phyloP scores from a whole-genome alignment of 768 basidiomycete species.

The Fomitopsis pulvina region DNA sequence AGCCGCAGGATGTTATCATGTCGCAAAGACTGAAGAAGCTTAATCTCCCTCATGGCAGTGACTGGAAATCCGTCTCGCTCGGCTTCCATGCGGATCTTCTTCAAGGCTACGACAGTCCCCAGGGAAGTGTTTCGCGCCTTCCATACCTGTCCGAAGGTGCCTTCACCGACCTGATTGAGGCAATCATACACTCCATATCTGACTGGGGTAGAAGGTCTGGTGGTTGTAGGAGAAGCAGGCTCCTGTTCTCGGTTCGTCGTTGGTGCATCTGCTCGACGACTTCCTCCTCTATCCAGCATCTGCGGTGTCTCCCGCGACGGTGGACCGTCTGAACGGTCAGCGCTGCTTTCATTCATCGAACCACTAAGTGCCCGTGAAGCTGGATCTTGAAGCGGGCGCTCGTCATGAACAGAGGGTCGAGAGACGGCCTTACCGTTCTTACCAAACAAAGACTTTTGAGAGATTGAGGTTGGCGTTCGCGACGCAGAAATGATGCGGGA shows the following conservation, averaged over 20 bases:
- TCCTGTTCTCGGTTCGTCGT: background rate
- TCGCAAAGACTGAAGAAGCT: slow-evolving; percentile 84
- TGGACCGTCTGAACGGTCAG: background rate
- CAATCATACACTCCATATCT: slow-evolving; percentile 60
- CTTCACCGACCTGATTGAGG: slow-evolving; percentile 91
- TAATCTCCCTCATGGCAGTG: slow-evolving; percentile 98
- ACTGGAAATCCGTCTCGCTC: slow-evolving; percentile 98
- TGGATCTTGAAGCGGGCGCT: no score
- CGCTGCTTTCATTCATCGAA: background rate
- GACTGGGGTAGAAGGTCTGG: slow-evolving; percentile 15
- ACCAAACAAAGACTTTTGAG: background rate
- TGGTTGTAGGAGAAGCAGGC: slow-evolving; percentile 1
- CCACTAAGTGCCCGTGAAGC: background rate
- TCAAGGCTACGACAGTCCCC: slow-evolving; percentile 80
- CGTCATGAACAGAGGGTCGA: background rate
- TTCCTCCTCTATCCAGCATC: background rate
- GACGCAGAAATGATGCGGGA: background rate
- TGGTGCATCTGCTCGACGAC: background rate
- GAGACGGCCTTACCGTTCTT: background rate
- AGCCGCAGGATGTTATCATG: slow-evolving; percentile 88
- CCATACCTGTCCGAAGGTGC: slow-evolving; percentile 97
- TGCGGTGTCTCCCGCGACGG: background rate
- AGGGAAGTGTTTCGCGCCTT: slow-evolving; percentile 84
- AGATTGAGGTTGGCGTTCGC: no score
- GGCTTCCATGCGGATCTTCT: slow-evolving; percentile 95